Evolutionary conservation across 1,139 yeast species (phyloP), one percentile per base, ranked within the genome.

Genomic region (Kodamaea sp.): DNA sequence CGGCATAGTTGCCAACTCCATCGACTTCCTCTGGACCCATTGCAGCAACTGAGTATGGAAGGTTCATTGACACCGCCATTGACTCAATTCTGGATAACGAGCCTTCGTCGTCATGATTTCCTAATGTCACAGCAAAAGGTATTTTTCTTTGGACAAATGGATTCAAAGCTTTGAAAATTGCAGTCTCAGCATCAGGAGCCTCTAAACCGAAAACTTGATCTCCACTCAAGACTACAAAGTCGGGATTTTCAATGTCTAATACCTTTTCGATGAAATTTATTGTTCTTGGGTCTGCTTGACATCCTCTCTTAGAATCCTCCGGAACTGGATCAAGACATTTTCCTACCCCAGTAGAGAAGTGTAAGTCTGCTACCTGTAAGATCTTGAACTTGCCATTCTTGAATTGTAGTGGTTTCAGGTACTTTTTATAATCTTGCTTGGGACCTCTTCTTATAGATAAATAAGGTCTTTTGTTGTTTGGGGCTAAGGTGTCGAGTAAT

Each of bases 31-130:
- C 72, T 0, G 92, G 89, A 0, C 95, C 94, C 3, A 70, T 47
- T 18, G 60, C 56, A 0, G 88, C 72, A 15, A 82, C 43, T 1
- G 88, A 83, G 52, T 73, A 84, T 0, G 97, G 97, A 33, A 89
- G 61, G 1, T 62, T 53, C 4, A 68, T 48, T 4, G 78, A 70
- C 5, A 83, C 50, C 2, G 68, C 52, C 78, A 88, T 83, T 24
- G 87, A 53, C 44, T 80, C 78, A 35, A 62, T 54, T 31, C 95
- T 70, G n/a, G 67, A 44, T 42, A 86, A 49, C 3, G 82, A 73
- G 1, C 94, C 90, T 57, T 88, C 95, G 49, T 84, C 90, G 51
- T 86, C 92, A 53, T 85, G 94, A 48, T 84, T 85, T 2, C 96
- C 95, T 61, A 86, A 66, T 0, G 84, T 80, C 46, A 83, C 73